Conservation (phyloP, 768 basidiomycete genomes). For the Aureoboletus auriporus region DNA sequence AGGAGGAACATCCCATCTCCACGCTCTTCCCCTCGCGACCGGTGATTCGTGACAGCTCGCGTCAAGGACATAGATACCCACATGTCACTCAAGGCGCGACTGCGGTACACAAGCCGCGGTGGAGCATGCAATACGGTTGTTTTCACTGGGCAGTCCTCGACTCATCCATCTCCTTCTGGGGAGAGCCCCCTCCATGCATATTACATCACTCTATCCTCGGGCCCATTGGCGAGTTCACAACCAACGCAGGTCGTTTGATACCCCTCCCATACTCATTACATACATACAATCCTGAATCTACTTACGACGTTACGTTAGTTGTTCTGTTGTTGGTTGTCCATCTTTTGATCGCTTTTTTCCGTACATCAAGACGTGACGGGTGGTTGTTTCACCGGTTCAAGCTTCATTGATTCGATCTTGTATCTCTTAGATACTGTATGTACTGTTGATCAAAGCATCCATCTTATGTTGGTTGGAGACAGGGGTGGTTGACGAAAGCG, state of each 20-base stretch:
- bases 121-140: not conserved
- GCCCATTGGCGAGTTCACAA: constrained; percentile 12
- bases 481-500: not conserved
- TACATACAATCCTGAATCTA: constrained; percentile 14
- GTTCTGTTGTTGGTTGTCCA: constrained; percentile 2
- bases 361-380: constrained; percentile 3
- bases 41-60: constrained; percentile 10
- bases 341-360: constrained; percentile 6
- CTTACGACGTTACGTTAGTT: constrained; percentile 8
- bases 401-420: constrained; percentile 8
- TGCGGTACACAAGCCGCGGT: not conserved
- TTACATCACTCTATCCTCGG: not conserved
- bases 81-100: not conserved
- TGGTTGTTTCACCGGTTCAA: constrained; percentile 6
- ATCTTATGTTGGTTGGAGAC: not conserved
- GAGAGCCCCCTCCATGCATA: not conserved
- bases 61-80: constrained; percentile 1
- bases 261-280: constrained; percentile 12
- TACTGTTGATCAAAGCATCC: not conserved
- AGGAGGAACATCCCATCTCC: constrained; percentile 21
- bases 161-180: not conserved
- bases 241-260: constrained; percentile 28
- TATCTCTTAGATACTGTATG: constrained; percentile 4
- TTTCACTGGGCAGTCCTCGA: not conserved
- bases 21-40: constrained; percentile 20